Conservation (phyloP, 148 eudicot genomes). For the Polygonum maritimum region DNA sequence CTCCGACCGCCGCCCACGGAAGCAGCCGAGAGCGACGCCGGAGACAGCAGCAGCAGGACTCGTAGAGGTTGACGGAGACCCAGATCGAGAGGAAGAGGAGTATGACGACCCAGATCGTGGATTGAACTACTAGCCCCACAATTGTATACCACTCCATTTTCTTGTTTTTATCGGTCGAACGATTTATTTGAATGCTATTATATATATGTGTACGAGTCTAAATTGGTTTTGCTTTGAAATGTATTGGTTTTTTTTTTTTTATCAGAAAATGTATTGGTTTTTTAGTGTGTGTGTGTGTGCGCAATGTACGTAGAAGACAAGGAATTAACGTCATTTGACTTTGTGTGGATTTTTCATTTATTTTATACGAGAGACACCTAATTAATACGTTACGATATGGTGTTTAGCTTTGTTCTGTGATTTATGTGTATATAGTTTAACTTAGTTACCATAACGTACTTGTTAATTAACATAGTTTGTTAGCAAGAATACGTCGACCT, state of each 20-base stretch:
- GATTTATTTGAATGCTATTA: neutral
- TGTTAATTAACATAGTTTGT: too few species aligned
- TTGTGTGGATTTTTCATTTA: neutral
- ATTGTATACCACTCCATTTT: constrained; percentile 1
- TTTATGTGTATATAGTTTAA: neutral
- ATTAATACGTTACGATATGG: too few species aligned
- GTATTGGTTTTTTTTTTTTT: constrained; percentile 1
- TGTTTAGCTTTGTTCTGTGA: too few species aligned
- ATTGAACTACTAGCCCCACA: neutral
- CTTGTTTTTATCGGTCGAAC: neutral
- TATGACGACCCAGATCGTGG: neutral
- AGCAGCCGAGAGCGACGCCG: neutral
- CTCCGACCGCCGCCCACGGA: neutral
- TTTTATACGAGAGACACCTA: too few species aligned
- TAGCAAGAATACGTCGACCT: too few species aligned
- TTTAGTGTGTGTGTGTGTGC: neutral
- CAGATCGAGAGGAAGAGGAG: neutral
- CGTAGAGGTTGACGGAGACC: neutral
- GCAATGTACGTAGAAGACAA: neutral
- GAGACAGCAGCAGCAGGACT: neutral
- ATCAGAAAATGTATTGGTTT: neutral
- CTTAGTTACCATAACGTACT: neutral
- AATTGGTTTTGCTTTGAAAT: neutral
- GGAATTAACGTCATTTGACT: neutral
- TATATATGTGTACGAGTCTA: neutral